Percentiles rank a stretch among this genome's conserved stretches.
phyloP scores from a whole-genome alignment of 768 basidiomycete genomes.

The Tulasnella sp. region DNA sequence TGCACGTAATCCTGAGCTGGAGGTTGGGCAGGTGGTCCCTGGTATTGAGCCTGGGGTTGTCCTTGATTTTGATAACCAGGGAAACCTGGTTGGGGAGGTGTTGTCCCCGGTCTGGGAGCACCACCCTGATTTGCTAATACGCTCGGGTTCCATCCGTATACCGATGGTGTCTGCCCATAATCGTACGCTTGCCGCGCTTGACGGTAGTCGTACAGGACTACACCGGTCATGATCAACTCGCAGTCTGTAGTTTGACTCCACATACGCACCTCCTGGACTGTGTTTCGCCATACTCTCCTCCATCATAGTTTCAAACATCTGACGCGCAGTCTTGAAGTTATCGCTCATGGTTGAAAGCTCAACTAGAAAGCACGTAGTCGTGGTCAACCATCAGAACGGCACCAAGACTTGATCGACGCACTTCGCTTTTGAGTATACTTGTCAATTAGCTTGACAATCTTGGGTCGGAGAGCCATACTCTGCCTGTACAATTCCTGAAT shows the following conservation, averaged over 20 bases:
- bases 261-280: conserved; percentile 38
- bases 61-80: conserved; percentile 26
- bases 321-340: conserved; percentile 76
- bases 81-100: conserved; percentile 18
- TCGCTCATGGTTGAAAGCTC: conserved; percentile 93
- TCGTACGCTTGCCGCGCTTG: conserved; percentile 4
- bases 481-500: conserved; percentile 76
- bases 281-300: conserved; percentile 75
- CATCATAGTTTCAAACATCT: conserved; percentile 89
- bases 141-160: conserved; percentile 42
- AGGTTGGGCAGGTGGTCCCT: conserved; percentile 23
- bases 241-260: conserved; percentile 2
- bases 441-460: conserved; percentile 92
- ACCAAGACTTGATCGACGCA: conserved; percentile 20
- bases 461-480: conserved; percentile 79
- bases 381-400: not conserved
- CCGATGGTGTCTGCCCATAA: conserved; percentile 25
- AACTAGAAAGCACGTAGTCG: conserved; percentile 35
- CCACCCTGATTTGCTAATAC: conserved; percentile 35
- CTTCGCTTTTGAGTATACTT: conserved; percentile 92
- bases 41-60: conserved; percentile 23
- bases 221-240: conserved; percentile 20
- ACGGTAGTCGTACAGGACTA: conserved; percentile 8
- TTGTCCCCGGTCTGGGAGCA: conserved; percentile 27
- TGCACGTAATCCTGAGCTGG: conserved; percentile 18